A percentile compares a stretch with the other conserved stretches of the same genome.
Conservation (phyloP, 1,139 yeast genomes). For the Protomyces inouyei region DNA sequence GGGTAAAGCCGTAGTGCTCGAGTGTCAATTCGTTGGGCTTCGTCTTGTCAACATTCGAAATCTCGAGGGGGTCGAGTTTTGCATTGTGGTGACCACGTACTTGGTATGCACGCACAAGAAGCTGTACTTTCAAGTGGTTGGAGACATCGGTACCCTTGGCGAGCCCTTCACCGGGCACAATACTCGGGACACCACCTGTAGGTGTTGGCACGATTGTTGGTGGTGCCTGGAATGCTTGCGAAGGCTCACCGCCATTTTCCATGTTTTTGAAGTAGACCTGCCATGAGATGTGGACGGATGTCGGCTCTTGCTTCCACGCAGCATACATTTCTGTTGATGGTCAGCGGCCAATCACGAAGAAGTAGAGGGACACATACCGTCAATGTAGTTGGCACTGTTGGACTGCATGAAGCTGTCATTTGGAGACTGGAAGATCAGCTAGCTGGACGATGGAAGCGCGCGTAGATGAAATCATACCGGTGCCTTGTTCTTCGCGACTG, state of each 20-base stretch:
- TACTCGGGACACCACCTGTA: slow-evolving; percentile 61
- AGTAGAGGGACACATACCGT: slow-evolving; percentile 43
- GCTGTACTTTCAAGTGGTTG: slow-evolving; percentile 89
- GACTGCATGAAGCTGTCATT: slow-evolving; percentile 58
- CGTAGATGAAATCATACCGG: slow-evolving; percentile 4
- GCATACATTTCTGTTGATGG: slow-evolving; percentile 64
- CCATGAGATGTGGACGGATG: slow-evolving; percentile 93
- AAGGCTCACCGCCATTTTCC: slow-evolving; percentile 62
- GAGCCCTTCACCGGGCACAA: slow-evolving; percentile 48
- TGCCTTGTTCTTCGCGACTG: slow-evolving; percentile 17
- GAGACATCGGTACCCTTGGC: slow-evolving; percentile 53
- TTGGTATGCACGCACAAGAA: slow-evolving; percentile 95
- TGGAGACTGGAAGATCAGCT: neutral
- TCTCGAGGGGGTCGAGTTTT: slow-evolving; percentile 86
- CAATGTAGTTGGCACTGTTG: slow-evolving; percentile 85
- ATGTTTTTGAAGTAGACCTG: slow-evolving; percentile 87
- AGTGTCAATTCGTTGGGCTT: slow-evolving; percentile 82
- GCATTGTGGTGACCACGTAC: slow-evolving; percentile 98
- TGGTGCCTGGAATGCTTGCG: slow-evolving; percentile 80
- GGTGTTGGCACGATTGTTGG: slow-evolving; percentile 70
- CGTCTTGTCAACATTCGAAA: slow-evolving; percentile 64
- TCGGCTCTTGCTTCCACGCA: slow-evolving; percentile 88
- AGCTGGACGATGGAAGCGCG: neutral
- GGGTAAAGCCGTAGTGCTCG: slow-evolving; percentile 86
- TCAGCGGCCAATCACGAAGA: neutral